Evolutionary conservation across 1,284 basidiomycete species (phyloP), one percentile per base, ranked within the genome.

Genomic region (Ceratobasidium sp.): DNA sequence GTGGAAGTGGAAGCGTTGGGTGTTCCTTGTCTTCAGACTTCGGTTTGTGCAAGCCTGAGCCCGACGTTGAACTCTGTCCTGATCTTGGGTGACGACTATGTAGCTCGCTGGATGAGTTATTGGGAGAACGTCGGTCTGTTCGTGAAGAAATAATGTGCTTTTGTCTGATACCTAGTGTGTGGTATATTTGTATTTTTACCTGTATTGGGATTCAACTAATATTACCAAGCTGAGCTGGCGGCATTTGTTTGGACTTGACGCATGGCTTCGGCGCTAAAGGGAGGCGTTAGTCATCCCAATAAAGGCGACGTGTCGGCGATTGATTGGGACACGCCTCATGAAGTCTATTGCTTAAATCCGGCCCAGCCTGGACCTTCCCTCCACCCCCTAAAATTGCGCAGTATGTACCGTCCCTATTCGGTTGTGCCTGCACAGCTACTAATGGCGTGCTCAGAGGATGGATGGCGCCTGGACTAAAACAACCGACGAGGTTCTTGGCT

Each of bases 391-490:
- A 23, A 30, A 62, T 44, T 50, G 35, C 20, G n/a, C 33, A 76
- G 73, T 76, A 66, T 8, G 73, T 67, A 16, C 52, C 33, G 35
- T 8, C 7, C 16, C 30, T 52, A 35, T 38, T 66, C 18, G n/a
- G 46, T 57, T 38, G n/a, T 20, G 35, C 27, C 27, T 35, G 52
- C 27, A 35, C 59, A 55, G 30, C 46, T 35, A 38, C 73, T 76
- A 41, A 76, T 76, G 62, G 23, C 73, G 64, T 76, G 73, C 73
- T 66, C 57, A 48, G 62, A 52, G 55, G 35, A 76, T 94, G 89
- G 91, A 94, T 79, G 84, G 85, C 80, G 92, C 93, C 75, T 95
- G 93, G 93, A 90, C 92, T 73, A 87, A 88, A 81, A 86, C 89
- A 54, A 87, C 91, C n/a, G 83, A 89, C 67, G 87, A 91, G 68